phyloP scores from a whole-genome alignment of 2,329 filamentous ascomycete genomes.

The Coniochaeta sp. region DNA sequence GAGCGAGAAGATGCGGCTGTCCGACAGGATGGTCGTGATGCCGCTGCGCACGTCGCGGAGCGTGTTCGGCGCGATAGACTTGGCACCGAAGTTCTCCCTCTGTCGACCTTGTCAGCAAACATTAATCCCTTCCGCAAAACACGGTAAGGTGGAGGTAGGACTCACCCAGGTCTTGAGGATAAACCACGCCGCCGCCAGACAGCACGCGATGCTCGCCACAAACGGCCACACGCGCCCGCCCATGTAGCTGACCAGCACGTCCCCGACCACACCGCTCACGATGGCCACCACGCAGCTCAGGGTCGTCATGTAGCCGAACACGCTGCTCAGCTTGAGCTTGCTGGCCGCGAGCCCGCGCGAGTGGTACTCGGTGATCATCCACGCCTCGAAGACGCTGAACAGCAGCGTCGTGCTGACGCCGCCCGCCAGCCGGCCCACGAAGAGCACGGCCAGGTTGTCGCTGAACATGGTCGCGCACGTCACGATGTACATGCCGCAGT shows the following conservation, averaged over 20 bases:
- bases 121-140: neutral
- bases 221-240: slow-evolving; percentile 47
- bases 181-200: slow-evolving; percentile 33
- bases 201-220: slow-evolving; percentile 33
- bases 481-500: slow-evolving; percentile 43
- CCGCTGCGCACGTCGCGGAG: slow-evolving; percentile 12
- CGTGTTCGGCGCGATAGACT: slow-evolving; percentile 3
- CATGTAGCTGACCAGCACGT: slow-evolving; percentile 38
- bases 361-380: slow-evolving; percentile 53
- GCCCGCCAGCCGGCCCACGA: slow-evolving; percentile 45
- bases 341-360: slow-evolving; percentile 34
- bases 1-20: slow-evolving; percentile 42
- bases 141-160: neutral
- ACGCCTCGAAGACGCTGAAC: slow-evolving; percentile 52
- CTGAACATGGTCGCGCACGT: slow-evolving; percentile 46
- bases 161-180: slow-evolving; percentile 43
- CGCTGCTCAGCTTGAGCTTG: slow-evolving; percentile 35
- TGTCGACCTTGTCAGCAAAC: neutral
- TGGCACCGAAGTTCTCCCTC: slow-evolving; percentile 20
- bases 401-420: slow-evolving; percentile 50
- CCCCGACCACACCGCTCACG: slow-evolving; percentile 41
- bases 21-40: slow-evolving; percentile 21
- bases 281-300: slow-evolving; percentile 51
- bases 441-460: slow-evolving; percentile 33
- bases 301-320: slow-evolving; percentile 46